Evolutionary conservation across 768 basidiomycete genomes (phyloP).

Genomic region (Mycena epipterygia): DNA sequence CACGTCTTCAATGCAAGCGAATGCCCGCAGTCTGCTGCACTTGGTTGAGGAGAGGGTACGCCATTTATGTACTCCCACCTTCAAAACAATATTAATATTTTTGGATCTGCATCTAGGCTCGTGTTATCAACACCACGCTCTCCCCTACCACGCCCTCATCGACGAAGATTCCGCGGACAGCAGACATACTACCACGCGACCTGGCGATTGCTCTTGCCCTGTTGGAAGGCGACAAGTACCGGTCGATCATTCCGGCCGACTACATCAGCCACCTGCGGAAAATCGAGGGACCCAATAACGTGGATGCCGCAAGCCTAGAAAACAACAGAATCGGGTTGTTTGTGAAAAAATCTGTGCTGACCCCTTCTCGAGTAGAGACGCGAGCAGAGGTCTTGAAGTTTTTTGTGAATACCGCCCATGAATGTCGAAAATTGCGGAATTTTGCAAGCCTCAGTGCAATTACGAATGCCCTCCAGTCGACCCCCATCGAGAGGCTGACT

Average conservation of each 20-base stretch:
- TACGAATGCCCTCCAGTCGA: constrained; percentile 56
- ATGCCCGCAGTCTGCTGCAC: constrained; percentile 46
- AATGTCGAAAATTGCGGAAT: constrained; percentile 59
- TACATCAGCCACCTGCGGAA: constrained; percentile 56
- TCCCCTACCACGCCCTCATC: constrained; percentile 36
- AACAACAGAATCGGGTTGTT: constrained; percentile 58
- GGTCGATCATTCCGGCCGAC: constrained; percentile 54
- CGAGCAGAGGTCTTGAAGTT: constrained; percentile 58
- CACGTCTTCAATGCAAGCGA: constrained; percentile 48
- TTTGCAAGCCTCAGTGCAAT: constrained; percentile 61
- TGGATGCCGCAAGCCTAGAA: constrained; percentile 49
- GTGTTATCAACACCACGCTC: background rate
- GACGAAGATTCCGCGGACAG: constrained; percentile 44
- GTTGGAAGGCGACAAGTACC: constrained; percentile 59
- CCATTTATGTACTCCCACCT: background rate
- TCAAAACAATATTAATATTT: background rate
- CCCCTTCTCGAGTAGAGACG: constrained; percentile 51
- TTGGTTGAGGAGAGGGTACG: constrained; percentile 48
- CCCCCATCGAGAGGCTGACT: constrained; percentile 52
- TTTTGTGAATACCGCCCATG: constrained; percentile 60
- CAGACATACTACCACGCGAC: constrained; percentile 53
- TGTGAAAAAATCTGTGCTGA: constrained; percentile 57
- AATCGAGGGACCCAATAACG: constrained; percentile 46
- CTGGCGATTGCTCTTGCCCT: constrained; percentile 60
- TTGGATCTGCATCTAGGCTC: background rate